Evolutionary conservation across 192 early-diverging fungal genomes (phyloP), one percentile per base, ranked within the genome.

Genomic region (Coemansia sp.): DNA sequence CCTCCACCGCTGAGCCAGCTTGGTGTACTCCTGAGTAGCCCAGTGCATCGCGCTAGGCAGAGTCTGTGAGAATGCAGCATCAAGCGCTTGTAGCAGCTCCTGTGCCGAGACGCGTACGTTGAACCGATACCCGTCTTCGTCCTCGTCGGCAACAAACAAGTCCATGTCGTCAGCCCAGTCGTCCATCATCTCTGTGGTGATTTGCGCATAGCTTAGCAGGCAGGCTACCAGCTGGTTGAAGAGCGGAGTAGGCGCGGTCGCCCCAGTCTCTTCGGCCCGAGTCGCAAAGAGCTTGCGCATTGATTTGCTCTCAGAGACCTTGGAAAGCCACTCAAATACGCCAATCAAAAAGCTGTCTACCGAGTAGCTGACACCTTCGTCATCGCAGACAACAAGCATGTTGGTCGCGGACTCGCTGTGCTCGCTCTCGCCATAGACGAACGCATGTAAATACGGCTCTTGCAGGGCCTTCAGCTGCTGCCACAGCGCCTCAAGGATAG

Each of bases 101-200:
- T 90, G 85, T 9, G 91, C 88, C 31, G 93, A 88, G 16, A 95
- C 87, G 48, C 95, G 86, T 48, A 95, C 91, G 62, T 89, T 97
- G 70, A 90, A 95, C n/a, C 79, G 89, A 39, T 88, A 87, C 1
- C 88, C 89, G 58, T 94, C 93, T 50, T 95, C 94, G 50, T 95
- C 93, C 55, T 94, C 93, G 60, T 97, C 95, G 20, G 91, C 91
- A 33, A 97, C 88, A 68, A 88, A 95, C 70, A 94, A 87, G 62
- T 95, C 92, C 52, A 92, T 86, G 68, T 97, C 94, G 34, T 84
- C 75, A 6, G 82, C 75, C 95, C 95, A 97, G 45, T 85, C 86
- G n/a, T 91, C 90, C 2, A 87, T 72, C 79, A 83, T 85, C 37
- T 91, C 91, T 33, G 86, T 79, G 2, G 92, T 93, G 68, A 97